Evolutionary conservation across 441 rosid genomes (phyloP), one percentile per base, ranked within the genome.

Genomic region (Populus tomentosa): DNA sequence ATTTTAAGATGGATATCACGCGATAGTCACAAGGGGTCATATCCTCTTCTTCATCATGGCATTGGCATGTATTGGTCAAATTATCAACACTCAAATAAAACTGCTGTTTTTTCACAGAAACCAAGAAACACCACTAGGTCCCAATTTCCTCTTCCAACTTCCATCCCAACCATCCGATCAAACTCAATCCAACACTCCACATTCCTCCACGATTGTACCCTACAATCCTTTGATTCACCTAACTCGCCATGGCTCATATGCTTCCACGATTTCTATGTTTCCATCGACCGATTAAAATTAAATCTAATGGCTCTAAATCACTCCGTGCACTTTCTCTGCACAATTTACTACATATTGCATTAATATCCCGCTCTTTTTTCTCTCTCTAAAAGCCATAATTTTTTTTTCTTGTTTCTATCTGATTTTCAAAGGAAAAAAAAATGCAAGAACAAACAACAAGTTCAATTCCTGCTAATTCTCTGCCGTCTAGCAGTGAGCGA

Each of bases 401-500:
- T 28, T 28, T 28, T 2, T 6, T 32, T 3, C 3, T 75, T 1
- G 5, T 21, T 62, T 69, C 9, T 32, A 30, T 50, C 56, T 18
- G 1, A 21, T 36, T 23, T 42, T 14, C 23, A 36, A 59, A 26
- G 7, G 3, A 50, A 42, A 62, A 82, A 28, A 28, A 28, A 28
- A 28, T 28, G 30, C 30, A 28, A 28, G 30, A 28, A 28, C 30
- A 28, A 28, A 87, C 91, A 14, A 88, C 95, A 8, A 90, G 95
- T 77, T 90, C 94, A 35, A 65, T 90, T 18, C 90, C 98, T 0
- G 94, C 97, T 1, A 92, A 87, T 85, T 94, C 98, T 67, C 62
- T 94, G 64, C 94, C 94, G 4, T 94, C 97, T 20, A 94, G 98
- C 80, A 94, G 98, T 40, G 97, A 94, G 78, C 86, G 95, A 85